A percentile compares a stretch with the other conserved stretches of the same genome.
These are phyloP conservation scores for Leptoxyphium fumago DNA, from an alignment of 2,329 filamentous ascomycete genomes.

Conservation along the genomic window DNA sequence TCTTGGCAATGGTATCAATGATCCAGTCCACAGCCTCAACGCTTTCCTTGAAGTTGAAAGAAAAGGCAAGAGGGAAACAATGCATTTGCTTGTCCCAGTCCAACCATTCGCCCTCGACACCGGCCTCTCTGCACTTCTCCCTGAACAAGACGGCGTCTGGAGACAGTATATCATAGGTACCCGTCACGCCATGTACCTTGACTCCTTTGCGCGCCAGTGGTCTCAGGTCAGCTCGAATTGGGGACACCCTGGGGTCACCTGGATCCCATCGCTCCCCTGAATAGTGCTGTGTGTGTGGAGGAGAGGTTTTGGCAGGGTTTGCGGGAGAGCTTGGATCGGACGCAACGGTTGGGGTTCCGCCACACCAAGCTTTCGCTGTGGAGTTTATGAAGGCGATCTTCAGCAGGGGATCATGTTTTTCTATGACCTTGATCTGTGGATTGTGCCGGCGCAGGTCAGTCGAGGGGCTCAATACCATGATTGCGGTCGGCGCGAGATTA, in stretches of 20 bases:
- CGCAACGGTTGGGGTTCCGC: slow-evolving; percentile 6
- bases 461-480: slow-evolving; percentile 35
- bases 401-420: slow-evolving; percentile 32
- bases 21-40: slow-evolving; percentile 33
- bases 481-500: slow-evolving; percentile 17
- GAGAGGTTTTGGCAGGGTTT: not conserved
- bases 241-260: slow-evolving; percentile 34
- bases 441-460: slow-evolving; percentile 35
- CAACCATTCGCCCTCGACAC: slow-evolving; percentile 39
- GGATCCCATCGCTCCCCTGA: slow-evolving; percentile 18
- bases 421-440: slow-evolving; percentile 26
- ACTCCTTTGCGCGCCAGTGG: slow-evolving; percentile 27
- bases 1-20: slow-evolving; percentile 18
- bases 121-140: slow-evolving; percentile 28
- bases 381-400: slow-evolving; percentile 26
- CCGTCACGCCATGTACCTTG: slow-evolving; percentile 37
- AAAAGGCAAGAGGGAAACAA: slow-evolving; percentile 39
- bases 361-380: slow-evolving; percentile 30
- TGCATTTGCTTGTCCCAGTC: slow-evolving; percentile 48
- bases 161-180: slow-evolving; percentile 37
- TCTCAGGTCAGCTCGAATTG: slow-evolving; percentile 28
- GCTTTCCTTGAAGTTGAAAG: slow-evolving; percentile 35
- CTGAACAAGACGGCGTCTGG: slow-evolving; percentile 38
- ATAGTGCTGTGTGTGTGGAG: not conserved
- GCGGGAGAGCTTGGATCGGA: not conserved